phyloP scores from a whole-genome alignment of 2,329 filamentous ascomycete species.

The Penicillium sp. region DNA sequence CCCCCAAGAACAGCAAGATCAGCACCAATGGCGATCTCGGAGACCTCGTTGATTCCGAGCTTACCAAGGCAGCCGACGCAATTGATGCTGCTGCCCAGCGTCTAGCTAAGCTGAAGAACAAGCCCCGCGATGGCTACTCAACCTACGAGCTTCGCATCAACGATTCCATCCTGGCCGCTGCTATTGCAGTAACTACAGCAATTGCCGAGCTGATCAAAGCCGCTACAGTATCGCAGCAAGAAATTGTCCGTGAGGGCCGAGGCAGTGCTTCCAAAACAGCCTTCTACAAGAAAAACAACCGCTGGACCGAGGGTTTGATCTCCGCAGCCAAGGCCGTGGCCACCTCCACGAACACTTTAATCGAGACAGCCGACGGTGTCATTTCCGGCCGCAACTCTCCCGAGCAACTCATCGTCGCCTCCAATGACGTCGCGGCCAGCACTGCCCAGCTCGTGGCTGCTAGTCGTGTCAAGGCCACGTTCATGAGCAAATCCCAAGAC shows the following conservation, averaged over 20 bases:
- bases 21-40: conserved; percentile 81
- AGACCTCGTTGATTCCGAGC: conserved; percentile 87
- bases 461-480: conserved; percentile 92
- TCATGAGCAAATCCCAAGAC: conserved; percentile 98
- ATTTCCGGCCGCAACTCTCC: conserved; percentile 89
- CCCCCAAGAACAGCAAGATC: conserved; percentile 83
- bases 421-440: conserved; percentile 93
- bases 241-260: conserved; percentile 92
- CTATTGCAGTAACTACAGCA: conserved; percentile 88
- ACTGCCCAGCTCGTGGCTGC: conserved; percentile 97
- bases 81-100: conserved; percentile 91
- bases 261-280: conserved; percentile 85
- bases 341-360: conserved; percentile 88
- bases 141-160: conserved; percentile 97
- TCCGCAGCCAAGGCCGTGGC: conserved; percentile 97
- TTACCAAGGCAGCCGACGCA: conserved; percentile 91
- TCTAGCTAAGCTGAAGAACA: conserved; percentile 89
- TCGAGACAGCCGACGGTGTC: conserved; percentile 96
- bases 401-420: conserved; percentile 96
- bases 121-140: conserved; percentile 92
- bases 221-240: conserved; percentile 87
- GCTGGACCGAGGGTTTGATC: conserved; percentile 97
- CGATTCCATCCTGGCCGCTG: conserved; percentile 91
- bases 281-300: conserved; percentile 99
- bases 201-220: conserved; percentile 95